Conservation (phyloP, 192 early-diverging fungal species). For the Diversispora eburnea region DNA sequence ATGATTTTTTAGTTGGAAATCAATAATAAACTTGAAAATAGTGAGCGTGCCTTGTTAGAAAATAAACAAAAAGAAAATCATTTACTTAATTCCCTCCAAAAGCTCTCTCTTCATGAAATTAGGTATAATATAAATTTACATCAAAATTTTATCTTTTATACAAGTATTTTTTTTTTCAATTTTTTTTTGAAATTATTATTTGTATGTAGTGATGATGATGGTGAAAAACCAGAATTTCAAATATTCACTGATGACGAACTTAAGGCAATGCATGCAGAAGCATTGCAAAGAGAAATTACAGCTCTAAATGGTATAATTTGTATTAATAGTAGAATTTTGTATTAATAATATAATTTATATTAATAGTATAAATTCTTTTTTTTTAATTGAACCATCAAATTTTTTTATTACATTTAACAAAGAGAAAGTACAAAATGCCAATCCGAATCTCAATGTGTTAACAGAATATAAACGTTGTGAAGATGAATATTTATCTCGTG, state of each 20-base stretch:
- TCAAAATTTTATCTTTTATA: slow-evolving; percentile 16
- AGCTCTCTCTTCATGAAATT: slow-evolving; percentile 55
- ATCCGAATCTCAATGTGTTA: slow-evolving; percentile 86
- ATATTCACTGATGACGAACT: slow-evolving; percentile 62
- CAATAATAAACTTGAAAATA: slow-evolving; percentile 64
- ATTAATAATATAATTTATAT: background rate
- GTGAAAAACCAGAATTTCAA: slow-evolving; percentile 49
- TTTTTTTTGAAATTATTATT: background rate
- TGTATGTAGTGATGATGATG: slow-evolving; percentile 28
- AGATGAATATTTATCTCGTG: slow-evolving; percentile 66
- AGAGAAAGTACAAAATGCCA: slow-evolving; percentile 41
- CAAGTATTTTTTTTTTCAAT: slow-evolving; percentile 1
- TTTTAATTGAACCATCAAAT: background rate
- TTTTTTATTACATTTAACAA: background rate
- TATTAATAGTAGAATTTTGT: too few relatives aligned
- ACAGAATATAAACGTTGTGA: slow-evolving; percentile 81
- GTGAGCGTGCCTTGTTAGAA: slow-evolving; percentile 54
- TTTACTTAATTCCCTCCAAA: slow-evolving; percentile 44
- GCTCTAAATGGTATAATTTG: slow-evolving; percentile 35
- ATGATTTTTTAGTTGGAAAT: slow-evolving; percentile 41
- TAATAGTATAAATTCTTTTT: background rate
- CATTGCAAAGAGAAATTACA: slow-evolving; percentile 67
- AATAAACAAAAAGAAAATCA: slow-evolving; percentile 56
- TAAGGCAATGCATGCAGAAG: slow-evolving; percentile 59
- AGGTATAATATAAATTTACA: slow-evolving; percentile 30